Conservation (phyloP, 2,329 filamentous ascomycete species). For the Phialophora macrospora region DNA sequence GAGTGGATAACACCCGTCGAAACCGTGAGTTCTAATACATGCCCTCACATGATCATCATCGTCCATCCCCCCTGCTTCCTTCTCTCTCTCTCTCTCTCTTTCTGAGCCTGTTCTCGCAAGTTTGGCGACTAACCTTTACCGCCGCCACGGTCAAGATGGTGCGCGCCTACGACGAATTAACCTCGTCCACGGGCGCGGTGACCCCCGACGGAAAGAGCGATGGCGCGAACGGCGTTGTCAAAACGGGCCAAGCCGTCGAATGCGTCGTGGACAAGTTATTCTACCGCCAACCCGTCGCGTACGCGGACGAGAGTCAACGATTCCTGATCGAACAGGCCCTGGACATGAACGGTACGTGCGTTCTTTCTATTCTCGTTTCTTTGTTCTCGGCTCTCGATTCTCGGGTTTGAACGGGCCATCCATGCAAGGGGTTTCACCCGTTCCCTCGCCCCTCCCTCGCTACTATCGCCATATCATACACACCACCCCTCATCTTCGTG, state of each 20-base stretch:
- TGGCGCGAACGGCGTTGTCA: constrained; percentile 23
- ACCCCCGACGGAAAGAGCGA: constrained; percentile 25
- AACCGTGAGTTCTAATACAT: constrained; percentile 33
- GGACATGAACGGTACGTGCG: not conserved
- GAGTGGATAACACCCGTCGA: constrained; percentile 44
- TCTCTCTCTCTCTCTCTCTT: not conserved
- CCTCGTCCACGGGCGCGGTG: constrained; percentile 42
- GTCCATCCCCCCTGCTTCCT: constrained; percentile 29
- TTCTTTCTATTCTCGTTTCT: not conserved
- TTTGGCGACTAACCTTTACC: not conserved
- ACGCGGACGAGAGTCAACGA: constrained; percentile 48
- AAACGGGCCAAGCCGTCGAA: constrained; percentile 46
- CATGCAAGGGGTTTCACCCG: no score
- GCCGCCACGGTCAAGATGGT: constrained; percentile 30
- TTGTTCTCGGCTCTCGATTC: not conserved
- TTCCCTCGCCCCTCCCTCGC: no score
- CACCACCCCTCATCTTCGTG: no score
- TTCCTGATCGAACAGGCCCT: constrained; percentile 41
- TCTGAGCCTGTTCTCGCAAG: not conserved
- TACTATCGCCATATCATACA: no score
- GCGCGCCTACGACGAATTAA: constrained; percentile 44
- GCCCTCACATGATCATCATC: not conserved
- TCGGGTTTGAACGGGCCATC: no score
- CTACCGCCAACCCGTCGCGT: constrained; percentile 48
- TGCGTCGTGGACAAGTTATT: constrained; percentile 49